phyloP scores from a whole-genome alignment of 2,329 filamentous ascomycete species.

The Ophiostoma sp. region DNA sequence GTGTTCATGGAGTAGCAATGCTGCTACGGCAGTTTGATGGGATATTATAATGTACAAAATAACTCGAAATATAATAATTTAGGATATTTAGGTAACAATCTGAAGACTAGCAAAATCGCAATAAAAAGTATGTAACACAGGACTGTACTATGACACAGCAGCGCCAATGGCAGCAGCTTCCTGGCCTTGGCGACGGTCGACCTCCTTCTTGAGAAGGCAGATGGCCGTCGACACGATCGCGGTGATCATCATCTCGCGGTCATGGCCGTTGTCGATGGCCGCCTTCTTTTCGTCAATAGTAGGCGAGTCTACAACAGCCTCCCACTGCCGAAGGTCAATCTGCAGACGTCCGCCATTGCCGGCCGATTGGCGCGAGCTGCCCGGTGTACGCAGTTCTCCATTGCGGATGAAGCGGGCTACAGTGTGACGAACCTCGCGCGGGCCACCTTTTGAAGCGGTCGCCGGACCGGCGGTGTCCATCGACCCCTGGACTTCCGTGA shows the following conservation, averaged over 20 bases:
- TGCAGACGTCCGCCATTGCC: slow-evolving; percentile 48
- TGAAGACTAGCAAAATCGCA: not conserved
- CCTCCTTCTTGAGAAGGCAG: slow-evolving; percentile 61
- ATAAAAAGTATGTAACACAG: not conserved
- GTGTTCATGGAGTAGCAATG: slow-evolving; percentile 26
- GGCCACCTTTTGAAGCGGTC: slow-evolving; percentile 27
- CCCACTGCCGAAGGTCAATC: slow-evolving; percentile 33
- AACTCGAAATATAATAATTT: not conserved
- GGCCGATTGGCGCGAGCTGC: slow-evolving; percentile 37
- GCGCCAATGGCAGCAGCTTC: slow-evolving; percentile 41
- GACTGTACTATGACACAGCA: not conserved
- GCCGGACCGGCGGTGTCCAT: not conserved
- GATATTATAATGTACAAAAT: not conserved
- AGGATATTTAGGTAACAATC: not conserved
- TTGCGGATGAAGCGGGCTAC: slow-evolving; percentile 44
- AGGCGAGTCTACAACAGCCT: slow-evolving; percentile 30
- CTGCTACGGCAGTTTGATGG: not conserved
- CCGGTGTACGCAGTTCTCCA: slow-evolving; percentile 38
- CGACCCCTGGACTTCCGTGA: slow-evolving; percentile 31
- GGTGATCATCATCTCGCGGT: slow-evolving; percentile 42
- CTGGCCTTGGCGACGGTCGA: slow-evolving; percentile 50
- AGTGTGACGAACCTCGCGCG: slow-evolving; percentile 32
- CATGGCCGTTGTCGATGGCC: slow-evolving; percentile 28
- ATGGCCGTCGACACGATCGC: slow-evolving; percentile 53
- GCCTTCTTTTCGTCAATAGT: slow-evolving; percentile 1